Base-by-base conservation (phyloP, 2,329 filamentous ascomycete genomes). In the Sporothrix curviconia region DNA sequence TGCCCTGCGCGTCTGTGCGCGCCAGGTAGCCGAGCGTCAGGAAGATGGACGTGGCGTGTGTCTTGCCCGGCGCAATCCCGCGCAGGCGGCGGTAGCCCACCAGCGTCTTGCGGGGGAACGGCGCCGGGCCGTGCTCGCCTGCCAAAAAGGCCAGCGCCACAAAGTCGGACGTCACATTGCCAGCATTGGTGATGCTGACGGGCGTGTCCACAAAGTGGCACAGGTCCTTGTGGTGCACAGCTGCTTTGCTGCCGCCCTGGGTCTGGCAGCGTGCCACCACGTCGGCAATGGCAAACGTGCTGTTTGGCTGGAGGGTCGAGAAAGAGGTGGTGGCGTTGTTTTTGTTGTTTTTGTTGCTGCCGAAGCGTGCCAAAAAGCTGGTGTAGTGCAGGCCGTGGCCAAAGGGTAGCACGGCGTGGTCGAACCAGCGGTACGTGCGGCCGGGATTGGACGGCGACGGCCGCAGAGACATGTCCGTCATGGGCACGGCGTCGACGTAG, bases 301-400 rank as follows among this genome's bases (percentile, higher is more conserved):
- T 37, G 28, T 19, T 49, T 8, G n/a, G 14, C 2, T 34, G 28
- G 15, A 22, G 17, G 44, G 44, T 14, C 6, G 28, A 28, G 14
- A 17, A 30, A 11, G 9, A n/a, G 4, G 44, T 14, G n/a, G n/a
- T n/a, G n/a, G n/a, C n/a, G n/a, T n/a, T n/a, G n/a, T n/a, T n/a
- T n/a, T n/a, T n/a, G n/a, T n/a, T n/a, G n/a, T n/a, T n/a, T n/a
- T n/a, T n/a, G n/a, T n/a, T n/a, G n/a, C n/a, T n/a, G n/a, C n/a
- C n/a, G 12, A 62, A 34, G 4, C 34, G 34, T n/a, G 68, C 64
- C 14, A 64, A 60, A 62, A 84, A 84, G 37, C 68, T 78, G 4
- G 81, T 84, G 68, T 84, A 84, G 64, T 84, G 80, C 59, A 83
- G 63, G 0, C 81, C 82, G 58, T 74, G 73, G 1, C 81, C 82